Conservation (phyloP, 1,284 basidiomycete species). For the Volvariella volvacea region DNA sequence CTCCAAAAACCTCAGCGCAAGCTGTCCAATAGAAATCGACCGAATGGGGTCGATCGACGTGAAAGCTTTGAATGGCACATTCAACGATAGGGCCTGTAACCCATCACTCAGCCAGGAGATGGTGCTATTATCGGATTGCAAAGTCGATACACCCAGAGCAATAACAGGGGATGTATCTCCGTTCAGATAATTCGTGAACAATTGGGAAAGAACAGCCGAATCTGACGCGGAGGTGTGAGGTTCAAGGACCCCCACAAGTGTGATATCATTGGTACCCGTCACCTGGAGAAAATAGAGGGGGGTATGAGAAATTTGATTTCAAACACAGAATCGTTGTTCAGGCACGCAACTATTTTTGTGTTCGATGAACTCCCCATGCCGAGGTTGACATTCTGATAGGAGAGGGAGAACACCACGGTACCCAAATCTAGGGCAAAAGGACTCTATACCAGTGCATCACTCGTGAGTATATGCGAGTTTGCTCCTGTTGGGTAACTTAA, state of each 20-base stretch:
- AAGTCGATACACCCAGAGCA: conserved; percentile 52
- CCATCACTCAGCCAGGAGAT: conserved; percentile 69
- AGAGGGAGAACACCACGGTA: conserved; percentile 59
- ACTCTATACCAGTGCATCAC: conserved; percentile 26
- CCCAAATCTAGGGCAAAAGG: conserved; percentile 70
- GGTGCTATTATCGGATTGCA: conserved; percentile 46
- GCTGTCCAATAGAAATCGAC: conserved; percentile 56
- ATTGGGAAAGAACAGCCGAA: conserved; percentile 48
- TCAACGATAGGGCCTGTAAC: conserved; percentile 47
- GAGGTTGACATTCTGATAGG: conserved; percentile 53
- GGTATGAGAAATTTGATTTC: neutral
- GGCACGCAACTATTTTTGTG: conserved; percentile 39
- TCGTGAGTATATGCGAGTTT: neutral
- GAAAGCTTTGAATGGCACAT: conserved; percentile 57
- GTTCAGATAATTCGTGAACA: conserved; percentile 76
- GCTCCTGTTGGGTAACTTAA: neutral
- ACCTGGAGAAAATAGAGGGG: conserved; percentile 23
- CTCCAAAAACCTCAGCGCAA: conserved; percentile 54
- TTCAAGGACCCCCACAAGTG: conserved; percentile 53
- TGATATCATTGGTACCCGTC: conserved; percentile 56
- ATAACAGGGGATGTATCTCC: conserved; percentile 52
- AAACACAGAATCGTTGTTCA: too few relatives aligned
- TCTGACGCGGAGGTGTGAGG: conserved; percentile 44
- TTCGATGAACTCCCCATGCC: conserved; percentile 51
- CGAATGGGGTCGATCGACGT: conserved; percentile 61